phyloP scores from a whole-genome alignment of 495 filamentous ascomycete genomes.

The Xylaria castorea region DNA sequence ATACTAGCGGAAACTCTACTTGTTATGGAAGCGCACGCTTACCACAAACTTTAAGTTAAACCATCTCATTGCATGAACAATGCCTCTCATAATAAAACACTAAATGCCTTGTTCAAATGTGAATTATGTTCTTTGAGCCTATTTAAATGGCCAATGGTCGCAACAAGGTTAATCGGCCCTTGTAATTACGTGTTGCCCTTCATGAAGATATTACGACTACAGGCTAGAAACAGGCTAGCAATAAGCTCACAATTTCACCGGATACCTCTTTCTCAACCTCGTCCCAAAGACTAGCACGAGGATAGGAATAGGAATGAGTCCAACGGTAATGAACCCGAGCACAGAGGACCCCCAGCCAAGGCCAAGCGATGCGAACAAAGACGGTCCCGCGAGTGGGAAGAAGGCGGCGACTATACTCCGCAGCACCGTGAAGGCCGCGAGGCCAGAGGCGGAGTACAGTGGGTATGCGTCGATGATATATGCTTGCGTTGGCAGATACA shows the following conservation, averaged over 20 bases:
- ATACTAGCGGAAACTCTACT: too few species aligned
- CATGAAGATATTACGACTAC: too few species aligned
- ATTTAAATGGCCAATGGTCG: too few species aligned
- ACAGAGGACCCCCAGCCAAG: slow-evolving; percentile 64
- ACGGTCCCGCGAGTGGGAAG: slow-evolving; percentile 58
- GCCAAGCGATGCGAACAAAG: slow-evolving; percentile 57
- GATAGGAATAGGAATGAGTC: slow-evolving; percentile 52
- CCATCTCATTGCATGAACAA: too few species aligned
- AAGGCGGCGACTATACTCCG: slow-evolving; percentile 61
- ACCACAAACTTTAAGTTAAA: too few species aligned
- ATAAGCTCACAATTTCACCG: slow-evolving; percentile 31
- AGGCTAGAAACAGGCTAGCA: too few species aligned
- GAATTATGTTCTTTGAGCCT: too few species aligned
- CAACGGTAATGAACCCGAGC: slow-evolving; percentile 57
- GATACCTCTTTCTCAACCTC: slow-evolving; percentile 37
- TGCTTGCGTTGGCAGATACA: slow-evolving; percentile 58
- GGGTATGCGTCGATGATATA: slow-evolving; percentile 66
- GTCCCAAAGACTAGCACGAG: slow-evolving; percentile 37
- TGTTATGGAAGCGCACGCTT: too few species aligned
- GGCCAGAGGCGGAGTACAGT: slow-evolving; percentile 61
- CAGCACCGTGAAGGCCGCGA: slow-evolving; percentile 59
- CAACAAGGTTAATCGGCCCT: too few species aligned
- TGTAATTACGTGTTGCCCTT: too few species aligned
- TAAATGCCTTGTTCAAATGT: too few species aligned
- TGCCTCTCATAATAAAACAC: too few species aligned